phyloP scores from a whole-genome alignment of 208 protist species.

The Leishmania major region DNA sequence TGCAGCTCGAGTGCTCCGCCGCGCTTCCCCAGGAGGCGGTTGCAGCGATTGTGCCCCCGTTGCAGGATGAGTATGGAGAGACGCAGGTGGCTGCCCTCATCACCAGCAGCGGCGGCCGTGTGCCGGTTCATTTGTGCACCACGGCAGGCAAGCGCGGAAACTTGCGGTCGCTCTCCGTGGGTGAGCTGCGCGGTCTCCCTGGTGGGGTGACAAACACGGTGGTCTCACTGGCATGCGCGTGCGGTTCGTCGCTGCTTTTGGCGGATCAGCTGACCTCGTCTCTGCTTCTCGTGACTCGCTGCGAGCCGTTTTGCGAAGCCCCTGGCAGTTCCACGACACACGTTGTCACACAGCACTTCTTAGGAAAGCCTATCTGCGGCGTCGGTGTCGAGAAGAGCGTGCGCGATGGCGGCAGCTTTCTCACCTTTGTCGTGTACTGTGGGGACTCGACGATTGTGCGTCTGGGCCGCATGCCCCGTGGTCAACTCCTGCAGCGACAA shows the following conservation, averaged over 20 bases:
- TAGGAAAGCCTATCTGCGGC: conserved; percentile 41
- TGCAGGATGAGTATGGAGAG: conserved; percentile 10
- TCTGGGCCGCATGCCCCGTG: conserved; percentile 40
- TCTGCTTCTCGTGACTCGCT: conserved; percentile 42
- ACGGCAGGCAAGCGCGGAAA: not conserved
- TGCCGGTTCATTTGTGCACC: conserved; percentile 31
- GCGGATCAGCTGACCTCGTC: conserved; percentile 49
- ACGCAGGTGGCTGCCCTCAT: conserved; percentile 40
- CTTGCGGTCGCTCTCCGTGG: conserved; percentile 5
- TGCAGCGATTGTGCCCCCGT: conserved; percentile 29
- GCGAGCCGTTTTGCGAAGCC: conserved; percentile 39
- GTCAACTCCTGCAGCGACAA: conserved; percentile 39
- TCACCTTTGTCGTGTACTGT: conserved; percentile 62
- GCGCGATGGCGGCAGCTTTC: conserved; percentile 25
- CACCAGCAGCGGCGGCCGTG: conserved; percentile 38
- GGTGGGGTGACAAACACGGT: conserved; percentile 18
- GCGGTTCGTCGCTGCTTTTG: conserved; percentile 32
- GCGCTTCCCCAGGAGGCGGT: conserved; percentile 3
- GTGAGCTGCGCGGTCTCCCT: conserved; percentile 8
- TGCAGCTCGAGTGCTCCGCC: conserved; percentile 23
- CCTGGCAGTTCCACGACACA: conserved; percentile 23
- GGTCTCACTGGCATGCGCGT: conserved; percentile 26
- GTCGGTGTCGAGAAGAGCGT: conserved; percentile 33
- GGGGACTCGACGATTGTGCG: conserved; percentile 37
- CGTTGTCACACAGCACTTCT: conserved; percentile 49